Evolutionary conservation across 2,329 filamentous ascomycete species (phyloP).

Genomic region (Claviceps quebecensis): DNA sequence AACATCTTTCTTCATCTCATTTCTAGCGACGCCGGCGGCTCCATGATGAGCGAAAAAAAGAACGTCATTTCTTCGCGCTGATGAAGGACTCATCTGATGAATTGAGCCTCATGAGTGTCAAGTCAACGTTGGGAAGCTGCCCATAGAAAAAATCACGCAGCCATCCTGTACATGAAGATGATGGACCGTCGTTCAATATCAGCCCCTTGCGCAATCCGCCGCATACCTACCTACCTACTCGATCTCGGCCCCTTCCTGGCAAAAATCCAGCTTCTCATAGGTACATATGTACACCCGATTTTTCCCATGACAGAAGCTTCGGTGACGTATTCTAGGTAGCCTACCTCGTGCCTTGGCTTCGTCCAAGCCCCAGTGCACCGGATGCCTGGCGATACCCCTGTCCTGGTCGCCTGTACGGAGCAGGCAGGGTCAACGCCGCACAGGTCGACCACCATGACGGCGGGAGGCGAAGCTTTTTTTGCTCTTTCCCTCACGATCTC

Average conservation of each 20-base stretch:
- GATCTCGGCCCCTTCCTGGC: slow-evolving; percentile 24
- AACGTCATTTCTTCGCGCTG: slow-evolving; percentile 14
- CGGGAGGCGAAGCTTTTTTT: not conserved
- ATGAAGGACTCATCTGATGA: too few relatives aligned
- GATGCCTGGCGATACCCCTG: not conserved
- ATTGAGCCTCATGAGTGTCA: too few relatives aligned
- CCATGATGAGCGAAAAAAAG: not conserved
- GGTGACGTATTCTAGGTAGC: slow-evolving; percentile 27
- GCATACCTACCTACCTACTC: too few relatives aligned
- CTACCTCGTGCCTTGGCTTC: not conserved
- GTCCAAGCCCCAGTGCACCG: not conserved
- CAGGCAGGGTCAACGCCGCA: not conserved
- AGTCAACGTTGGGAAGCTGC: too few relatives aligned
- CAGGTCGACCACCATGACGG: not conserved
- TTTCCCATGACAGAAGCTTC: slow-evolving; percentile 35
- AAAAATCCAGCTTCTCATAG: slow-evolving; percentile 33
- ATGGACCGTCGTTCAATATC: slow-evolving; percentile 25
- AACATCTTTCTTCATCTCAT: too few relatives aligned
- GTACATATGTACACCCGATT: slow-evolving; percentile 15
- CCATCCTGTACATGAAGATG: slow-evolving; percentile 25
- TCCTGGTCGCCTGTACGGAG: not conserved
- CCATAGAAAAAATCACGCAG: too few relatives aligned
- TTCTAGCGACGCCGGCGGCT: not conserved
- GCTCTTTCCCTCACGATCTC: not conserved
- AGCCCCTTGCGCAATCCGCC: slow-evolving; percentile 28